These are phyloP conservation scores for Russula abietina DNA, from an alignment of 768 basidiomycete genomes.

Conservation along the genomic window DNA sequence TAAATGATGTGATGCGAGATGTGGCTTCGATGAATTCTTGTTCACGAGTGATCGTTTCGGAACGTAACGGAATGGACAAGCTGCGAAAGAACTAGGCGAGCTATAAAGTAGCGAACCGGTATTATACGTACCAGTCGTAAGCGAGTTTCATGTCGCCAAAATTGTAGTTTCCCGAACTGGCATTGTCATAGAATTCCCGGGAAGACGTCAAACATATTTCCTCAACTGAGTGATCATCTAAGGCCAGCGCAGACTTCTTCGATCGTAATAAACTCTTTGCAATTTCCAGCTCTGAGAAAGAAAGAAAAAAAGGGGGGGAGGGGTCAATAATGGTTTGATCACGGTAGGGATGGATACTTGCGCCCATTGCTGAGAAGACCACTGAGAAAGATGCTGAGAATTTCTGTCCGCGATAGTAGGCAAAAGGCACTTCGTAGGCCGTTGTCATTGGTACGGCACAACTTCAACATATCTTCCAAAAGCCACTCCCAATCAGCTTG, in stretches of 20 bases:
- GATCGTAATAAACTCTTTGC: slow-evolving; percentile 57
- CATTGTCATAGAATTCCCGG: slow-evolving; percentile 92
- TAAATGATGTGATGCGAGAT: slow-evolving; percentile 89
- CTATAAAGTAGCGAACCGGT: neutral
- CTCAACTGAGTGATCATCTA: slow-evolving; percentile 54
- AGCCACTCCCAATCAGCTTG: slow-evolving; percentile 82
- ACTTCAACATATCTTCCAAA: slow-evolving; percentile 84
- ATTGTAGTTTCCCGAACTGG: slow-evolving; percentile 86
- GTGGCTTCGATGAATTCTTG: slow-evolving; percentile 97
- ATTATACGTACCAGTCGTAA: slow-evolving; percentile 75
- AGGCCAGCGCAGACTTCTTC: slow-evolving; percentile 39
- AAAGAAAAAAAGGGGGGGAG: no score
- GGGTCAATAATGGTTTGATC: neutral
- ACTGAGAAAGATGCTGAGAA: slow-evolving; percentile 75
- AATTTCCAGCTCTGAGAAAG: slow-evolving; percentile 52
- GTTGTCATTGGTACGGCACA: slow-evolving; percentile 58
- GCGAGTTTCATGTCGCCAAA: slow-evolving; percentile 95
- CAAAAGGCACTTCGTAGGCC: slow-evolving; percentile 75
- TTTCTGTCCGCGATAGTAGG: slow-evolving; percentile 59
- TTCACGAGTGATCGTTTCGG: slow-evolving; percentile 59
- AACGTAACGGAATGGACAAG: slow-evolving; percentile 63
- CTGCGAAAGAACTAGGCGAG: slow-evolving; percentile 36
- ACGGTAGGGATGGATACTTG: slow-evolving; percentile 42
- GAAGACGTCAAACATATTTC: slow-evolving; percentile 75
- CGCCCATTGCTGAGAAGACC: slow-evolving; percentile 84